Evolutionary conservation across 768 basidiomycete genomes (phyloP).

Genomic region (Hemileccinum impolitum): DNA sequence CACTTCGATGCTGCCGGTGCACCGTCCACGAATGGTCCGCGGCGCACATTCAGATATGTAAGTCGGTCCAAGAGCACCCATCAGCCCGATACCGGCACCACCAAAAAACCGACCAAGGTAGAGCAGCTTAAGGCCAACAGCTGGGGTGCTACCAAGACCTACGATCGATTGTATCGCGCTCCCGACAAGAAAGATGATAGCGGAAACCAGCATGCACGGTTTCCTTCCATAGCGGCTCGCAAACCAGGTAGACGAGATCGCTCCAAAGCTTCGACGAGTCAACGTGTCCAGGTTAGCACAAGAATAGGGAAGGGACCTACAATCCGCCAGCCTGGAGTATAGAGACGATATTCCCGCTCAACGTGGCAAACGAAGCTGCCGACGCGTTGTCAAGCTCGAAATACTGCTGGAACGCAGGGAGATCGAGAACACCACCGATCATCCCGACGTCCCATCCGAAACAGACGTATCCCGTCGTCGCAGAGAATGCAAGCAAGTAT

Average conservation of each 20-base stretch:
- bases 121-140: constrained; percentile 27
- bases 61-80: constrained; percentile 34
- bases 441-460: constrained; percentile 38
- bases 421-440: constrained; percentile 34
- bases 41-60: constrained; percentile 40
- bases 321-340: constrained; percentile 36
- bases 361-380: constrained; percentile 19
- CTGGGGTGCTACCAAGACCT: constrained; percentile 29
- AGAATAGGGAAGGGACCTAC: constrained; percentile 18
- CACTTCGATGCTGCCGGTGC: constrained; percentile 33
- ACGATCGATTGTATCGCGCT: constrained; percentile 33
- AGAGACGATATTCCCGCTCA: constrained; percentile 38
- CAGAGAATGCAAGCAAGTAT: constrained; percentile 33
- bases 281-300: not conserved
- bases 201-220: constrained; percentile 30
- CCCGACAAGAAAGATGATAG: constrained; percentile 33
- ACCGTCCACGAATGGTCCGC: constrained; percentile 35
- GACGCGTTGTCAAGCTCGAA: constrained; percentile 31
- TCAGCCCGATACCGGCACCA: constrained; percentile 45
- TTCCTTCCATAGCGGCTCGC: constrained; percentile 35
- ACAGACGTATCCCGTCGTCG: constrained; percentile 33
- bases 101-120: constrained; percentile 42
- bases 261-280: constrained; percentile 22
- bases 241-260: constrained; percentile 26
- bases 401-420: constrained; percentile 36